Percentiles rank a stretch among this genome's conserved stretches.
phyloP scores from a whole-genome alignment of 495 filamentous ascomycete species.

The Talaromyces proteolyticus region DNA sequence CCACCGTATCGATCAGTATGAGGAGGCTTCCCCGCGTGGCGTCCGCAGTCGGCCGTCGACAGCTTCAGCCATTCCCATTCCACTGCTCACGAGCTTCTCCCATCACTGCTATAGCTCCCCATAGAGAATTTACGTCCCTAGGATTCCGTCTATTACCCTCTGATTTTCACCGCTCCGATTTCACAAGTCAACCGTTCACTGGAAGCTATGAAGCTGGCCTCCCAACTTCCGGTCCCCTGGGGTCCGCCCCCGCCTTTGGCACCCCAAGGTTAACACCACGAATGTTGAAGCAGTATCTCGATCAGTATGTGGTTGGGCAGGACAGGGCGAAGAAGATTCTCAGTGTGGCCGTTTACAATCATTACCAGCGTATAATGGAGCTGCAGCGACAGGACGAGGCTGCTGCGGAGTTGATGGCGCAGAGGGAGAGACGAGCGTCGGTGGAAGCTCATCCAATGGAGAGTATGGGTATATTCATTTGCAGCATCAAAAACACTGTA shows the following conservation, averaged over 20 bases:
- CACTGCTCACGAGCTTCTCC: not conserved
- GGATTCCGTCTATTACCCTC: conserved; percentile 32
- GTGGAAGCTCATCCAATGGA: conserved; percentile 46
- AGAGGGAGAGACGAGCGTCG: conserved; percentile 43
- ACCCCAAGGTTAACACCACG: conserved; percentile 73
- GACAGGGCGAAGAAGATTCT: conserved; percentile 94
- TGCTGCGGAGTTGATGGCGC: conserved; percentile 54
- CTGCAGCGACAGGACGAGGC: conserved; percentile 70
- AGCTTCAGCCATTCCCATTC: not conserved
- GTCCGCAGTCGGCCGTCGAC: not conserved
- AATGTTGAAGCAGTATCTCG: conserved; percentile 81
- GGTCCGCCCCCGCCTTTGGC: conserved; percentile 52
- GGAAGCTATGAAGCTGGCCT: conserved; percentile 68
- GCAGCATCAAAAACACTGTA: conserved; percentile 2
- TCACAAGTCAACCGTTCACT: conserved; percentile 61
- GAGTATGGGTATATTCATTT: conserved; percentile 33
- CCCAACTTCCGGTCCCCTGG: conserved; percentile 53
- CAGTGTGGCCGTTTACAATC: conserved; percentile 92
- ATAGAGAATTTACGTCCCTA: conserved; percentile 23
- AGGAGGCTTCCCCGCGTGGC: not conserved
- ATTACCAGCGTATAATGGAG: conserved; percentile 85
- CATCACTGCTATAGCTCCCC: not conserved
- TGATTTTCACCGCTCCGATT: conserved; percentile 59
- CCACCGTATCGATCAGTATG: not conserved
- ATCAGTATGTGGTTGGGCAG: conserved; percentile 95